A percentile compares a stretch with the other conserved stretches of the same genome.
These are phyloP conservation scores for Lichtheimia hyalospora DNA, from an alignment of 371 early-diverging fungal species.

Conservation along the genomic window DNA sequence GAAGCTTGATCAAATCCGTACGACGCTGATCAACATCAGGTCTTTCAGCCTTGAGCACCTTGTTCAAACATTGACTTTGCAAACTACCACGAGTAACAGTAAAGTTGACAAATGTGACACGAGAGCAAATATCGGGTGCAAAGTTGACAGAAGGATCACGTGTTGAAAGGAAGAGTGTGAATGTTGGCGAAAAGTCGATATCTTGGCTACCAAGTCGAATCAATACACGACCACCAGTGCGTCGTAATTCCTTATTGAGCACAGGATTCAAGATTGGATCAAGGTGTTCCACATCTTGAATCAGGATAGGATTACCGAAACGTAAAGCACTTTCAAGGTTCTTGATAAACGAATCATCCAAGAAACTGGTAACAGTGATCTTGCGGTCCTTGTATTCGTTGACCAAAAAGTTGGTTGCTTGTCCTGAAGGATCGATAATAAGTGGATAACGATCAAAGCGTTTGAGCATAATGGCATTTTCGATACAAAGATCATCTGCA, in stretches of 20 bases:
- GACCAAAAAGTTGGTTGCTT: constrained; percentile 87
- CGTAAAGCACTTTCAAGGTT: constrained; percentile 96
- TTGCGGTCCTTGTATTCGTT: constrained; percentile 87
- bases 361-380: constrained; percentile 94
- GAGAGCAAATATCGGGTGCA: constrained; percentile 94
- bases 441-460: constrained; percentile 95
- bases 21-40: constrained; percentile 95
- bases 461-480: constrained; percentile 97
- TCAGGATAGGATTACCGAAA: constrained; percentile 96
- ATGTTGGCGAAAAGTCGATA: constrained; percentile 98
- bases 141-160: constrained; percentile 92
- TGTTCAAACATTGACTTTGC: constrained; percentile 95
- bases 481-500: constrained; percentile 91
- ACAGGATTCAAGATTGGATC: constrained; percentile 98
- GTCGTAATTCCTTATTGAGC: constrained; percentile 93
- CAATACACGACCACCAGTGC: constrained; percentile 96
- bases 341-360: constrained; percentile 96
- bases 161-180: constrained; percentile 92
- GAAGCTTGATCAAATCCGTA: constrained; percentile 89
- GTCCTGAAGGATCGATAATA: constrained; percentile 96
- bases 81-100: constrained; percentile 95
- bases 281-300: constrained; percentile 96
- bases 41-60: constrained; percentile 91
- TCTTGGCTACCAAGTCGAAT: constrained; percentile 96
- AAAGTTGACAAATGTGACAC: constrained; percentile 98